These are phyloP conservation scores for Kuraishia capsulata DNA, from an alignment of 805 yeast species.

Conservation along the genomic window DNA sequence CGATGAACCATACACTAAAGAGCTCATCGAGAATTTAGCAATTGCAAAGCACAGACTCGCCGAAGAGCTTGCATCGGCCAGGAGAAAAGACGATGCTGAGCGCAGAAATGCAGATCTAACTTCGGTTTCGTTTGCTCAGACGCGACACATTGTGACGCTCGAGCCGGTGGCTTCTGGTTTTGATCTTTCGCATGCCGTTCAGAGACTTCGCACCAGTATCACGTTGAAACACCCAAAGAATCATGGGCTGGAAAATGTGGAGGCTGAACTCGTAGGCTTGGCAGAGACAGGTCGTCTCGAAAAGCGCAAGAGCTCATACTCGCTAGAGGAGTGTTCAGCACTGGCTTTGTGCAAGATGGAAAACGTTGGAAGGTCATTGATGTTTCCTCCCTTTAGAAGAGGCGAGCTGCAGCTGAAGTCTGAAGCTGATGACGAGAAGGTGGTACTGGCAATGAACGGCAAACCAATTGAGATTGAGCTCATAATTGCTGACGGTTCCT, in stretches of 20 bases:
- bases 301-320: conserved; percentile 8
- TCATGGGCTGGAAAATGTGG: background rate
- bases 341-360: conserved; percentile 21
- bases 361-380: conserved; percentile 16
- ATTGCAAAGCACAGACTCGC: conserved; percentile 12
- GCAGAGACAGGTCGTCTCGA: conserved; percentile 14
- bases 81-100: conserved; percentile 14
- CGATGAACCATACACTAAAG: conserved; percentile 11
- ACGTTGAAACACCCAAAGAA: conserved; percentile 5
- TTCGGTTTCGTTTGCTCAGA: conserved; percentile 7
- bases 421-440: background rate
- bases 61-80: conserved; percentile 10
- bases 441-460: background rate
- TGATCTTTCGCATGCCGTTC: conserved; percentile 3
- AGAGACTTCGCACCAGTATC: conserved; percentile 4
- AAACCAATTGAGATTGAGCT: background rate
- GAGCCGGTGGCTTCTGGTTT: conserved; percentile 7
- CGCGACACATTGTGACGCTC: conserved; percentile 5
- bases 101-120: conserved; percentile 8
- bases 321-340: conserved; percentile 2
- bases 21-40: background rate
- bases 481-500: no score
- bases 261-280: conserved; percentile 4
- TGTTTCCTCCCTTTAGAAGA: conserved; percentile 24
- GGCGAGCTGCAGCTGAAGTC: conserved; percentile 14